Percentiles rank a stretch among this genome's conserved stretches.
phyloP scores from a whole-genome alignment of 139 green algal species.

The Chlorella ohadii region DNA sequence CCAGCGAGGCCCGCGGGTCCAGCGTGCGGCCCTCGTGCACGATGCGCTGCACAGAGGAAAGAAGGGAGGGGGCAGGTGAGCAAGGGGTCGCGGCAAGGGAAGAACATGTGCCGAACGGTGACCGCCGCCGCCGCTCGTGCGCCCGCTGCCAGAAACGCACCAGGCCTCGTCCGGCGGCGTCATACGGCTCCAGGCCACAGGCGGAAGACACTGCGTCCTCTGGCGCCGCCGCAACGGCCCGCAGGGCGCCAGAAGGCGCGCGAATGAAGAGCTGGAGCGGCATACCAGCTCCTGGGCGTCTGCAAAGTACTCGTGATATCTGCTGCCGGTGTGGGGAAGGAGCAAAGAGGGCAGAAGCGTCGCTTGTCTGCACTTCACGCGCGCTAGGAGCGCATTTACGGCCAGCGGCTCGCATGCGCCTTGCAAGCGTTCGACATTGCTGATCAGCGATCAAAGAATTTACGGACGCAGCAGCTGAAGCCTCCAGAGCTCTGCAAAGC shows the following conservation, averaged over 20 bases:
- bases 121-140: not conserved
- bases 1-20: not conserved
- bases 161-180: not conserved
- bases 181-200: not conserved
- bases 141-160: not conserved
- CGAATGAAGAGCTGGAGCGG: not conserved
- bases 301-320: no score
- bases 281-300: not conserved
- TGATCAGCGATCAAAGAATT: no score
- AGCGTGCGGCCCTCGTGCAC: slow-evolving; percentile 29
- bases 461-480: no score
- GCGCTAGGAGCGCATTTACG: no score
- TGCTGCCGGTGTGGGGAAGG: no score
- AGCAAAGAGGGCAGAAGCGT: not conserved
- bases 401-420: no score
- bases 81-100: not conserved
- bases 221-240: not conserved
- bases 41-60: slow-evolving; percentile 28
- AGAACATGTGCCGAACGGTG: no score
- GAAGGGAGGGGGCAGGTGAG: not conserved
- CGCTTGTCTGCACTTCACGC: not conserved
- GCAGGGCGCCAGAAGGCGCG: not conserved
- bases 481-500: not conserved
- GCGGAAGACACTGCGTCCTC: not conserved
- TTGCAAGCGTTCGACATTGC: no score